Conservation (phyloP, 257 asterid species). For the Solanum etuberosum region DNA sequence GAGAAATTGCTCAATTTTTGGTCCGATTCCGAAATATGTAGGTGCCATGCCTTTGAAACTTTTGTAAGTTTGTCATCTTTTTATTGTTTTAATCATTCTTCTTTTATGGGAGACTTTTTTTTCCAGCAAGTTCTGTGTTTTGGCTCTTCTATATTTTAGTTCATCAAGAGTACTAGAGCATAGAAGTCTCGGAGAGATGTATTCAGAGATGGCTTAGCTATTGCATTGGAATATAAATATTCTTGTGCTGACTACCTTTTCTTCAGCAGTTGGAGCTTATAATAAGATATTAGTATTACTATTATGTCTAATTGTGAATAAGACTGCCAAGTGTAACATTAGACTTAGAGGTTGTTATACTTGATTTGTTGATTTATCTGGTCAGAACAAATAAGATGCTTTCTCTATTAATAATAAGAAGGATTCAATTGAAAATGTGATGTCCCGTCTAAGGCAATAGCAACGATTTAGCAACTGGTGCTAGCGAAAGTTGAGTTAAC, state of each 20-base stretch:
- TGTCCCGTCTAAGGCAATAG: background rate
- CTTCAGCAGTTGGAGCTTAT: background rate
- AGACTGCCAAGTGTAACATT: background rate
- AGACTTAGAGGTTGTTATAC: background rate
- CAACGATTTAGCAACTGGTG: background rate
- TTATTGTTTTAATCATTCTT: background rate
- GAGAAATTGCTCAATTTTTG: constrained; percentile 70
- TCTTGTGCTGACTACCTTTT: background rate
- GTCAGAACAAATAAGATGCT: background rate
- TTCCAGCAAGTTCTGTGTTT: background rate
- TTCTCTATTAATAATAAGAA: background rate
- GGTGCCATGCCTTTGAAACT: constrained; percentile 22
- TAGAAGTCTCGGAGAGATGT: background rate
- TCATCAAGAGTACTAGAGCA: background rate
- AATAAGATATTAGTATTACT: background rate
- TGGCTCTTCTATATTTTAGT: background rate
- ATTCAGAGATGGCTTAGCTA: background rate
- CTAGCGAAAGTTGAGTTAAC: background rate
- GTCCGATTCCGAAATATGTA: constrained; percentile 45
- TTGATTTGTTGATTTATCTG: background rate
- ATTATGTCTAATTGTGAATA: background rate
- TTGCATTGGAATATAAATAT: background rate
- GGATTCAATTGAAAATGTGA: background rate
- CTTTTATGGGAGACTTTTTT: background rate
- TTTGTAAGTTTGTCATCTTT: constrained; percentile 40